Conservation (phyloP, 306 rosid genomes). For the Vigna nakashimae region DNA sequence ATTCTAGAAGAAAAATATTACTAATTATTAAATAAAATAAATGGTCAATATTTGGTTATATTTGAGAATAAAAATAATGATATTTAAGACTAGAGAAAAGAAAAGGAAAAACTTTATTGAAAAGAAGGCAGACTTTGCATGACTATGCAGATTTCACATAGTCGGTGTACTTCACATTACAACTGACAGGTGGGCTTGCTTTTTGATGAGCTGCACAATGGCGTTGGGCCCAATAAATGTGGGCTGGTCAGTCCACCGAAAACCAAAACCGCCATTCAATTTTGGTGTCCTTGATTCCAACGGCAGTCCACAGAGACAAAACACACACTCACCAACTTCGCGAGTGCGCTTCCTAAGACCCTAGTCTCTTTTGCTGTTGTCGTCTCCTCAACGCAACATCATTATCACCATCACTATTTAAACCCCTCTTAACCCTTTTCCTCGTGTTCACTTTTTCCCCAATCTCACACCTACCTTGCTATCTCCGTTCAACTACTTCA, state of each 20-base stretch:
- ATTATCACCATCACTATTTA: not conserved
- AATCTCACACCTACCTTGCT: not conserved
- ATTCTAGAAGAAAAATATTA: too few species aligned
- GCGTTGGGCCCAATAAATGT: slow-evolving; percentile 36
- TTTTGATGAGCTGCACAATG: not conserved
- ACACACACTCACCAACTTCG: not conserved
- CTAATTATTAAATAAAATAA: too few species aligned
- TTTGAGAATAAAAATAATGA: too few species aligned
- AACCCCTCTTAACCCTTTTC: not conserved
- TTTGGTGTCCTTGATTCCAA: slow-evolving; percentile 22
- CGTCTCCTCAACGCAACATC: slow-evolving; percentile 13
- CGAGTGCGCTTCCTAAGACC: not conserved
- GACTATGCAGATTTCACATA: not conserved
- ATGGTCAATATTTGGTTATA: too few species aligned
- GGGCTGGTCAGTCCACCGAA: slow-evolving; percentile 21
- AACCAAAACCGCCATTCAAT: not conserved
- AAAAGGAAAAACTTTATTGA: not conserved
- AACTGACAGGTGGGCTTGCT: not conserved
- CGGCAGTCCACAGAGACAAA: slow-evolving; percentile 46
- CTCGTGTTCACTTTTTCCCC: not conserved
- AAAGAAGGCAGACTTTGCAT: not conserved
- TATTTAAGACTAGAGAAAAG: too few species aligned
- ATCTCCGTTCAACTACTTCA: not conserved
- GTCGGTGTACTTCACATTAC: not conserved
- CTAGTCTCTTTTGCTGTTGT: not conserved